These are phyloP conservation scores for Colletotrichum sojae DNA, from an alignment of 2,329 filamentous ascomycete species.

Conservation along the genomic window DNA sequence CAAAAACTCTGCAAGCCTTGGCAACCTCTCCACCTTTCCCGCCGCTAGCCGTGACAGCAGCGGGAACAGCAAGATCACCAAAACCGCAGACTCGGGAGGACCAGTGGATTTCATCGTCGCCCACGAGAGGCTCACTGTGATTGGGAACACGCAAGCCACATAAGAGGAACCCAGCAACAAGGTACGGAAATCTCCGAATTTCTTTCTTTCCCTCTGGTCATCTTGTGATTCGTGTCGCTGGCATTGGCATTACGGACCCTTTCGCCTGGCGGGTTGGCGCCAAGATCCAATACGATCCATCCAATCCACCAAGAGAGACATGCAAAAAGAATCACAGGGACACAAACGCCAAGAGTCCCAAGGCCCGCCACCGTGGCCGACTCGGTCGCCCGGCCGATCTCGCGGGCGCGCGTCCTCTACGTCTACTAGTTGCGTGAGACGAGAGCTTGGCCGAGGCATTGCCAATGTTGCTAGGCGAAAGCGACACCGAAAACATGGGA, in stretches of 20 bases:
- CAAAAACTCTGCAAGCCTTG: too few species aligned
- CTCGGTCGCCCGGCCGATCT: slow-evolving; percentile 11
- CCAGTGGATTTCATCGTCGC: too few species aligned
- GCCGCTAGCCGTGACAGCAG: too few species aligned
- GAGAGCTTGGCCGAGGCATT: slow-evolving; percentile 29
- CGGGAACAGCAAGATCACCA: too few species aligned
- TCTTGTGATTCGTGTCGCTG: background rate
- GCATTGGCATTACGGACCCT: background rate
- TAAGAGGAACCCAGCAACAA: background rate
- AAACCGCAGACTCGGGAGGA: too few species aligned
- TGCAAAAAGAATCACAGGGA: background rate
- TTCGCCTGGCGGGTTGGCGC: background rate
- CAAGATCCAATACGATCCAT: background rate
- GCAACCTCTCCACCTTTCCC: too few species aligned
- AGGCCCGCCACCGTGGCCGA: slow-evolving; percentile 16
- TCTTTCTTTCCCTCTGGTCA: too few species aligned
- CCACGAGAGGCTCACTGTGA: too few species aligned
- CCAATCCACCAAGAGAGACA: too few species aligned
- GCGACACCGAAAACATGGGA: background rate
- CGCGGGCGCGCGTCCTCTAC: background rate
- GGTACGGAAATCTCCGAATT: slow-evolving; percentile 7
- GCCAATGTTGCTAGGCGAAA: slow-evolving; percentile 27
- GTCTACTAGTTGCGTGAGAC: background rate
- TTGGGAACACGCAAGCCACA: background rate
- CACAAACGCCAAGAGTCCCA: slow-evolving; percentile 23